Conservation (phyloP, 495 filamentous ascomycete genomes). For the Penicillium antarcticum region DNA sequence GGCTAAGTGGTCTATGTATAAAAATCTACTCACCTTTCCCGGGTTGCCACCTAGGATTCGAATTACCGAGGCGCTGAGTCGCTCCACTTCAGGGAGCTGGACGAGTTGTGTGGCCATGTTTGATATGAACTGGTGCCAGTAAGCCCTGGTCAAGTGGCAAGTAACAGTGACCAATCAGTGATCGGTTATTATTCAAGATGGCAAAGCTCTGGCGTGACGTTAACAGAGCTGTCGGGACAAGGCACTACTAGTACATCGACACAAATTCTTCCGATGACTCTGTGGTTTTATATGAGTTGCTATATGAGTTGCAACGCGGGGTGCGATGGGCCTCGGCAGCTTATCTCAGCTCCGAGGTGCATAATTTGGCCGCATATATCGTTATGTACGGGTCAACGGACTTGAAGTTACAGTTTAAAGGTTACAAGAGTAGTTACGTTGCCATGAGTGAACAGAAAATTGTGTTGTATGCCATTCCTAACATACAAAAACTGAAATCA, state of each 20-base stretch:
- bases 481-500: conserved; percentile 41
- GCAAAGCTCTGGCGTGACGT: too few species aligned
- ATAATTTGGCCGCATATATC: neutral
- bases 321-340: conserved; percentile 26
- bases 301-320: conserved; percentile 16
- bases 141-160: neutral
- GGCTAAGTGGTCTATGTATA: neutral
- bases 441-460: conserved; percentile 27
- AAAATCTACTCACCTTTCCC: conserved; percentile 54
- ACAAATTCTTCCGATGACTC: neutral
- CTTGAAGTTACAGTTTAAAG: neutral
- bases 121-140: neutral
- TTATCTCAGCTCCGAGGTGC: conserved; percentile 22
- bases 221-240: too few species aligned
- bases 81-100: conserved; percentile 60
- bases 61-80: conserved; percentile 63
- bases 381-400: neutral
- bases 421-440: neutral
- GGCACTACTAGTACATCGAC: too few species aligned
- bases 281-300: too few species aligned
- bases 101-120: conserved; percentile 47
- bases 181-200: neutral
- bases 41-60: conserved; percentile 81
- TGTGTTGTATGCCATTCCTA: conserved; percentile 41
- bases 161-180: neutral